These are phyloP conservation scores for Aphanomyces invadans DNA, from an alignment of 352 stramenopile species.

Conservation along the genomic window DNA sequence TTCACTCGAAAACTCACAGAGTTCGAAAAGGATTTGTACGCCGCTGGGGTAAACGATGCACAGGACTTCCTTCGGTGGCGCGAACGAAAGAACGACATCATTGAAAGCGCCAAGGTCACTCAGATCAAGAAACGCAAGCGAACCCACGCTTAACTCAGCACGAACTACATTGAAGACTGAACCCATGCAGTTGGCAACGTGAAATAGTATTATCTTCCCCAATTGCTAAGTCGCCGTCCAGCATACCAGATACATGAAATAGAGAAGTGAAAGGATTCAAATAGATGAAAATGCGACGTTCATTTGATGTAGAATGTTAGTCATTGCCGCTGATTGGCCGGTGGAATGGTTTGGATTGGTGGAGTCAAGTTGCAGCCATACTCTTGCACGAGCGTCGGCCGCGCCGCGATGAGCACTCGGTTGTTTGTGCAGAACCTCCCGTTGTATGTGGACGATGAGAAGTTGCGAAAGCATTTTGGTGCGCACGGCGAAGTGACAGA, in stretches of 20 bases:
- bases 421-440: constrained; percentile 81
- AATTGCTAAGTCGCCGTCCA: no score
- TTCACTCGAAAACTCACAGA: constrained; percentile 67
- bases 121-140: constrained; percentile 23
- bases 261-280: no score
- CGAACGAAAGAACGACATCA: constrained; percentile 54
- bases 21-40: constrained; percentile 62
- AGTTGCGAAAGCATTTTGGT: constrained; percentile 68
- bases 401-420: constrained; percentile 35
- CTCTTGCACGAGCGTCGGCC: no score
- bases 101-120: constrained; percentile 26
- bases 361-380: neutral
- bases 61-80: constrained; percentile 77
- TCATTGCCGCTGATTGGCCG: neutral
- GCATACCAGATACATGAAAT: no score
- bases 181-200: neutral
- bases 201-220: neutral
- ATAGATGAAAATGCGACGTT: no score
- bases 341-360: neutral
- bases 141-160: neutral
- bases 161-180: neutral
- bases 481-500: constrained; percentile 80
- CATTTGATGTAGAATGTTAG: no score
- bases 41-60: constrained; percentile 49
- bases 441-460: constrained; percentile 62